Conservation (phyloP, 1,284 basidiomycete genomes). For the Ganoderma lucidum region DNA sequence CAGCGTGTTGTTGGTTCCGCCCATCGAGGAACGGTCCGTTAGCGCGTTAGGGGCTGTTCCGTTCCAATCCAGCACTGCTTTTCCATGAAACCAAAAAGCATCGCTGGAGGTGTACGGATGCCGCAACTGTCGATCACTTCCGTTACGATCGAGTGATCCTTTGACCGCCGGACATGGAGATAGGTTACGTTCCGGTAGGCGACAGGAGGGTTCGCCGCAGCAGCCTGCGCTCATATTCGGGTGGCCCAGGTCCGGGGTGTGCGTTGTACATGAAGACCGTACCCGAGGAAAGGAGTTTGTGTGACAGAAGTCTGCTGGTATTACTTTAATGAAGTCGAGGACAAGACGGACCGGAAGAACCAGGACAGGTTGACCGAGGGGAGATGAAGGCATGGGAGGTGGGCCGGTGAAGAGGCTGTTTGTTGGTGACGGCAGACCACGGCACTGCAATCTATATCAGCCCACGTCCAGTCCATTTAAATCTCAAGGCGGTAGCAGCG, state of each 20-base stretch:
- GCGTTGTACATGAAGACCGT: not conserved
- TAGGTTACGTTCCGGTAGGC: not conserved
- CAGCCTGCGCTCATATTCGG: not conserved
- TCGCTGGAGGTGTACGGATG: not conserved
- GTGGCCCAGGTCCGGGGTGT: not conserved
- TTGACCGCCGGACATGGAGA: not conserved
- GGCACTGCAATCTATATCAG: not conserved
- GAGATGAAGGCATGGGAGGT: not conserved
- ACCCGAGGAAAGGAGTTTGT: not conserved
- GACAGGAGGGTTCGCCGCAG: not conserved
- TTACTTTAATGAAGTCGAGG: not conserved
- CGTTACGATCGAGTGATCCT: not conserved
- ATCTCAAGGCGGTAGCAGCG: not conserved
- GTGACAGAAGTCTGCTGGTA: not conserved
- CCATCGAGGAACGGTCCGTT: not conserved
- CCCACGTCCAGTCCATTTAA: not conserved
- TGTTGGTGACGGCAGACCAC: not conserved
- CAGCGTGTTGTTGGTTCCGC: not conserved
- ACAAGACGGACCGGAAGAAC: not conserved
- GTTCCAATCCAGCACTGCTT: not conserved
- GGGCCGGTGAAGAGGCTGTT: not conserved
- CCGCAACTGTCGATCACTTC: conserved; percentile 5
- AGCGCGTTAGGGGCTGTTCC: not conserved
- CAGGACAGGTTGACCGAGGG: not conserved
- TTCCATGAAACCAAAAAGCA: not conserved